Base-by-base conservation (phyloP, 2,329 filamentous ascomycete species). In the Corynespora cassiicola region DNA sequence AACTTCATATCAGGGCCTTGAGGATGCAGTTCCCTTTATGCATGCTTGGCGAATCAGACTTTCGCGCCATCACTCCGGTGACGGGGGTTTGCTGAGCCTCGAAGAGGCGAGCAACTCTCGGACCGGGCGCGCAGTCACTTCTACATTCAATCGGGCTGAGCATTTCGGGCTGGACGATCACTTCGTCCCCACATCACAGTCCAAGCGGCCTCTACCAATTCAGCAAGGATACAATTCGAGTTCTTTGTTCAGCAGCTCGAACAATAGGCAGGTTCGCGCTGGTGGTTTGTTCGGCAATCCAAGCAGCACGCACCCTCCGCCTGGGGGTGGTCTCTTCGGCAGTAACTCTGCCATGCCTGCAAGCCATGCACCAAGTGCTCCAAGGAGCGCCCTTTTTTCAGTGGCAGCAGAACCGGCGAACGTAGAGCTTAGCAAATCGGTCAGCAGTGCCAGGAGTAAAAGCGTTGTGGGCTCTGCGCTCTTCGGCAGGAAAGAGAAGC, bases 31-130 rank as follows among this genome's bases (percentile, higher is more conserved):
- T 2, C 83, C 83, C 0, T 66, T 61, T 4, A 72, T 86, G 22
- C 58, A 70, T 1, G 73, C 79, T 0, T 86, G 83, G 83, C 75
- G 70, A 32, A 70, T 86, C 48, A 75, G 74, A 40, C 64, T 84
- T 6, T 68, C 57, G 10, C 64, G 67, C 19, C 45, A 45, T 22
- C 31, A 41, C 23, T 14, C 11, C 63, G 63, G 26, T 24, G 55
- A 42, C 20, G 45, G 35, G 14, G 48, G 39, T 26, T 45, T 58
- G 7, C 21, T 58, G 10, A 59, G 53, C 29, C 14, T 34, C 2
- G 45, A 50, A 25, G 55, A 60, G 40, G 31, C 37, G 7, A 16
- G 31, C n/a, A 34, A 43, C 22, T 24, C 31, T 18, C 29, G 43
- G 21, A 18, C 7, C 21, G 33, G 36, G 19, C 30, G 24, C 20